phyloP scores from a whole-genome alignment of 2,329 filamentous ascomycete species.

The Remersonia thermophila region DNA sequence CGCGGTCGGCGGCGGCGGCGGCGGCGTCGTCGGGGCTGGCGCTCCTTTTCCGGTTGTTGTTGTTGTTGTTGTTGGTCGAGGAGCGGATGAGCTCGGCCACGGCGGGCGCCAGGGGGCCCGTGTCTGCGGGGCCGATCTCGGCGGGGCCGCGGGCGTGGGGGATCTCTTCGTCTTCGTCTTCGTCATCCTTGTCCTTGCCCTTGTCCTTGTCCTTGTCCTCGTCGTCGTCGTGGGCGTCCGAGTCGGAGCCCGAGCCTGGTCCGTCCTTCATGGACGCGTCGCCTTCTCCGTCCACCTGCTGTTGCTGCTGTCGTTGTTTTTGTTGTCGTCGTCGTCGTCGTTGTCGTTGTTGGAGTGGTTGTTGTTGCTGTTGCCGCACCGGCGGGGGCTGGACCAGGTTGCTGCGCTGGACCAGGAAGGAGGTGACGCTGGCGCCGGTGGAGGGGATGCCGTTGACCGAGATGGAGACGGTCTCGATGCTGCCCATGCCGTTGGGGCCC shows the following conservation, averaged over 20 bases:
- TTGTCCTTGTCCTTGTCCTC: constrained; percentile 20
- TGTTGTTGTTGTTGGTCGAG: constrained; percentile 27
- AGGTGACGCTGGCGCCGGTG: constrained; percentile 27
- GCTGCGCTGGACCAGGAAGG: constrained; percentile 29
- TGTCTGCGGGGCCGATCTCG: constrained; percentile 74
- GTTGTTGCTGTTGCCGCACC: constrained; percentile 21
- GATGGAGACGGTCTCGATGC: constrained; percentile 70
- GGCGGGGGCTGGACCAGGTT: constrained; percentile 42
- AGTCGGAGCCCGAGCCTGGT: background rate
- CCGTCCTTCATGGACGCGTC: too few relatives aligned
- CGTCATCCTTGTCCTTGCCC: constrained; percentile 19
- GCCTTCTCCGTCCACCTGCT: too few relatives aligned
- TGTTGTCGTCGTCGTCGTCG: constrained; percentile 21
- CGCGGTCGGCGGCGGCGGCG: constrained; percentile 9
- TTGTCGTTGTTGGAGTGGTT: constrained; percentile 1
- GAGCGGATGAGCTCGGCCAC: constrained; percentile 25
- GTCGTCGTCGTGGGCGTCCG: background rate
- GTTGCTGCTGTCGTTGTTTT: background rate
- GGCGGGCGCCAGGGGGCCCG: constrained; percentile 54
- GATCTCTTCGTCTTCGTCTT: constrained; percentile 40
- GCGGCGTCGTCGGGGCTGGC: constrained; percentile 12
- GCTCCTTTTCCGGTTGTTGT: constrained; percentile 11
- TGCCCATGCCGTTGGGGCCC: constrained; percentile 65
- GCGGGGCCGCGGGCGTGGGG: constrained; percentile 79
- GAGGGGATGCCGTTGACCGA: constrained; percentile 58